Conservation (phyloP, 179 eudicot species). For the Spergularia azorica region DNA sequence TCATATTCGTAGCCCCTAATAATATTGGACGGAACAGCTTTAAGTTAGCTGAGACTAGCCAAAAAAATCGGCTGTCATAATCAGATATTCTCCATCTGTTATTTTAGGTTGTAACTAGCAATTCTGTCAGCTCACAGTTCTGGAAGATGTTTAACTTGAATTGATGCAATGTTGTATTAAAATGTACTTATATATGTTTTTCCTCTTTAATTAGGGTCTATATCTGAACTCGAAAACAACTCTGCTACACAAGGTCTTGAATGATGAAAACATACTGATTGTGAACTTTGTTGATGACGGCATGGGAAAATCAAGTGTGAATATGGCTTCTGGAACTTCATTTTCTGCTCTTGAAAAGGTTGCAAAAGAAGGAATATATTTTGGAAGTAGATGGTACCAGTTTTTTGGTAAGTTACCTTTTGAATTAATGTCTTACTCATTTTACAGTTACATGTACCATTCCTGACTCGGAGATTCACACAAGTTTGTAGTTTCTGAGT, state of each 20-base stretch:
- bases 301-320: not conserved
- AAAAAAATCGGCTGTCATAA: too few relatives aligned
- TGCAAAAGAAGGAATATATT: constrained; percentile 46
- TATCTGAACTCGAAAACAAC: constrained; percentile 41
- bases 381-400: constrained; percentile 47
- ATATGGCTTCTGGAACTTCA: constrained; percentile 16
- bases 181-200: not conserved
- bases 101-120: too few relatives aligned
- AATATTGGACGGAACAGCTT: too few relatives aligned
- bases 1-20: too few relatives aligned
- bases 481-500: not conserved
- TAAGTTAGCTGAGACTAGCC: too few relatives aligned
- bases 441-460: too few relatives aligned
- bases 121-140: too few relatives aligned
- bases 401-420: constrained; percentile 52
- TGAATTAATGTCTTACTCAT: not conserved
- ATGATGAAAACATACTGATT: constrained; percentile 57
- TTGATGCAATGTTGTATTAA: not conserved
- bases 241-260: constrained; percentile 50
- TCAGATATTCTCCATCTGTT: too few relatives aligned
- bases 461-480: too few relatives aligned
- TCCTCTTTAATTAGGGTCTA: constrained; percentile 47
- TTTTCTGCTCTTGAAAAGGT: constrained; percentile 28
- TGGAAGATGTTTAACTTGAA: too few relatives aligned
- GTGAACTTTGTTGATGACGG: constrained; percentile 52